Evolutionary conservation across 2,329 filamentous ascomycete genomes (phyloP), one percentile per base, ranked within the genome.

Genomic region (Tolypocladium album): DNA sequence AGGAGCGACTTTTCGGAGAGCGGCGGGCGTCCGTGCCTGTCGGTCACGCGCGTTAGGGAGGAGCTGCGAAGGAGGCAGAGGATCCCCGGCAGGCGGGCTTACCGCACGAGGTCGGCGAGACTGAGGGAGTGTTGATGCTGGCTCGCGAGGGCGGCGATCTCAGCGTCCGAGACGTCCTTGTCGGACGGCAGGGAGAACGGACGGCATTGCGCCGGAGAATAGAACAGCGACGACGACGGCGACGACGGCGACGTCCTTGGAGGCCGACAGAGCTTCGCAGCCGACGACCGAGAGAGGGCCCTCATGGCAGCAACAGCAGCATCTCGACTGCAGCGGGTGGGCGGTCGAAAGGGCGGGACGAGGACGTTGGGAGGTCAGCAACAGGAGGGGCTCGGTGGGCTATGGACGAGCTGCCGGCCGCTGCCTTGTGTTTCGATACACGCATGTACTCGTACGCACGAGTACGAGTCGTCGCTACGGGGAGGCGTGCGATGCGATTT

Each of bases 41-140:
- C 17, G n/a, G 22, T n/a, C 22, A 13, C 6, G 22, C 22, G 11
- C n/a, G 22, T 47, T 17, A 47, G 45, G 13, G 11, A 27, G 15
- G 56, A 24, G 22, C 15, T 17, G 15, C 11, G 43, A 15, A 15
- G 11, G 43, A 2, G 11, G 20, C 8, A 9, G 43, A 24, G 43
- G 22, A n/a, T 22, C 27, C 27, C 3, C 27, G 27, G 27, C 27
- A 5, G 27, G 42, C n/a, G 2, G 20, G 50, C 79, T 66, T 80
- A 95, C 89, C 88, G 93, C 67, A 97, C 89, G 7, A 99, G 81
- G 70, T 97, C 94, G 61, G 88, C 87, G 40, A 99, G 83, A 34
- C 90, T 94, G 69, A 97, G 78, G 13, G 88, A 85, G 69, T 95
- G 89, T 58, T 96, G 83, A 42, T 88, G 86, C 69, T 88, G 86